phyloP scores from a whole-genome alignment of 73 alveolate species.

The Paramecium tetraurelia region DNA sequence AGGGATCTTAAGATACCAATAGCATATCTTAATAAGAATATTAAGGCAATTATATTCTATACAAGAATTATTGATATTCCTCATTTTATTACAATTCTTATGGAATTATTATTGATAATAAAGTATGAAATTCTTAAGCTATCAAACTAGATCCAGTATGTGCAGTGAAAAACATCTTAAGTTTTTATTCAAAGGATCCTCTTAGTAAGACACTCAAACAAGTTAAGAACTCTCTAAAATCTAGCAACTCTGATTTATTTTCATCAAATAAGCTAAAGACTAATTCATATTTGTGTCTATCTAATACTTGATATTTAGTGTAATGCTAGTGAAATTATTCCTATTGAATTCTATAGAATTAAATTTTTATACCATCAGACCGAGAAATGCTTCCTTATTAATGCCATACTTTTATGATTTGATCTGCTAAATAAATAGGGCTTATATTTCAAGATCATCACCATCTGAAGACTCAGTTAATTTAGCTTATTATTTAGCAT shows the following conservation, averaged over 20 bases:
- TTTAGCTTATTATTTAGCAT: neutral
- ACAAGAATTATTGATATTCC: neutral
- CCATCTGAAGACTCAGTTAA: conserved; percentile 23
- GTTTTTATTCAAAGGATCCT: conserved; percentile 26
- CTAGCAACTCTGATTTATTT: neutral
- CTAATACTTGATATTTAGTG: neutral
- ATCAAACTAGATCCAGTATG: neutral
- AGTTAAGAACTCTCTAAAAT: conserved; percentile 35
- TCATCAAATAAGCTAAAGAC: conserved; percentile 16
- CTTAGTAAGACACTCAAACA: neutral
- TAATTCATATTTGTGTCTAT: neutral
- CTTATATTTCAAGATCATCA: neutral
- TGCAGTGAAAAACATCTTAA: conserved; percentile 33
- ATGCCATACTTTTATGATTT: conserved; percentile 16
- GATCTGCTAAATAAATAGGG: neutral
- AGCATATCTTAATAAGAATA: neutral
- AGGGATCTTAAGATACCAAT: neutral
- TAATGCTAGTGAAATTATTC: neutral
- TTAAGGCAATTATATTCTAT: neutral
- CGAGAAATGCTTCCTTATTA: neutral
- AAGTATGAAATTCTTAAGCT: neutral
- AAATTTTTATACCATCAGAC: neutral
- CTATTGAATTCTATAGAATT: neutral
- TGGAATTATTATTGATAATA: neutral
- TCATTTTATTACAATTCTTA: neutral